Percentiles rank a stretch among this genome's conserved stretches.
Conservation (phyloP, 805 yeast species). For the Kregervanrija fluxuum region DNA sequence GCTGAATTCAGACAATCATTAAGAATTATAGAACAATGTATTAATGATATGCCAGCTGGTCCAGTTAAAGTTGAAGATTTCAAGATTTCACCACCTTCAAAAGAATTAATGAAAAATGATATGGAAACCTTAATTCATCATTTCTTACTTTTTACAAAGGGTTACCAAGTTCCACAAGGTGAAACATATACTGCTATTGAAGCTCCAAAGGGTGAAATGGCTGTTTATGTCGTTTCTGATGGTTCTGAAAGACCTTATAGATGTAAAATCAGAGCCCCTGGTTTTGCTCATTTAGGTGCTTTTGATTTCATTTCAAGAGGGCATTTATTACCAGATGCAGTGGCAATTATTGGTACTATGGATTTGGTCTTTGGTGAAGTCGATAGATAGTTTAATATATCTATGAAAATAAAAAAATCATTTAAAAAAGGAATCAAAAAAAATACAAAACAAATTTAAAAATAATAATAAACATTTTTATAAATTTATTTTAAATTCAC, state of each 20-base stretch:
- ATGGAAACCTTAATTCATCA: conserved; percentile 92
- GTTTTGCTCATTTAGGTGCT: conserved; percentile 84
- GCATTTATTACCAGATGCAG: conserved; percentile 84
- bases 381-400: conserved; percentile 51
- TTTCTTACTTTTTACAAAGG: conserved; percentile 81
- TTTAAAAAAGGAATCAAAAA: background rate
- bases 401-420: background rate
- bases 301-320: conserved; percentile 84
- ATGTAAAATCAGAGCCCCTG: conserved; percentile 92
- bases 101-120: conserved; percentile 78
- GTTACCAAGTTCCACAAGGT: conserved; percentile 83
- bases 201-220: conserved; percentile 96
- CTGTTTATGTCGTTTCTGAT: conserved; percentile 80
- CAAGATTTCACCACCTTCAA: conserved; percentile 78
- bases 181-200: conserved; percentile 88
- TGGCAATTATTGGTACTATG: conserved; percentile 92
- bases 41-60: conserved; percentile 87
- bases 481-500: background rate
- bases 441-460: background rate
- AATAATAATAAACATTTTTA: background rate
- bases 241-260: conserved; percentile 88
- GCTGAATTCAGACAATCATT: conserved; percentile 87
- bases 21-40: conserved; percentile 84
- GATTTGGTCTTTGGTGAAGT: conserved; percentile 93
- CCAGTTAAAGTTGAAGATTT: conserved; percentile 87